Conservation (phyloP, 306 rosid species). For the Alnus rubra region DNA sequence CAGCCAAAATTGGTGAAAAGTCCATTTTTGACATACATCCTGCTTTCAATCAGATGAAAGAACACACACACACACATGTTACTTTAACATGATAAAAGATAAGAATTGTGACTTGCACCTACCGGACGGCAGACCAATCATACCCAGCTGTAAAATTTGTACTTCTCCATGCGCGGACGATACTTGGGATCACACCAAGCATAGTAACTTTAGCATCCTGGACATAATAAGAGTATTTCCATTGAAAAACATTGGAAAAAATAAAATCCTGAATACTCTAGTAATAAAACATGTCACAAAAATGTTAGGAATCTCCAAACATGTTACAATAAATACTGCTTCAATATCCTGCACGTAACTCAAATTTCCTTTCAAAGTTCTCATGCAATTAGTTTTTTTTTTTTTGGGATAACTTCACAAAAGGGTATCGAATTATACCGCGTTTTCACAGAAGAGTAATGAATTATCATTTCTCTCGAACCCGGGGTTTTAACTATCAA, state of each 20-base stretch:
- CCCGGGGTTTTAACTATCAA: no score
- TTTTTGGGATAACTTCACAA: no score
- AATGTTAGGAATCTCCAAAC: neutral
- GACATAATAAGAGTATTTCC: slow-evolving; percentile 8
- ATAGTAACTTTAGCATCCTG: slow-evolving; percentile 85
- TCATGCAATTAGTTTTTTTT: neutral
- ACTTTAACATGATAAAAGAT: slow-evolving; percentile 10
- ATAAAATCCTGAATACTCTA: neutral
- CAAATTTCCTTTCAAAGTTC: neutral
- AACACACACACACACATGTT: slow-evolving; percentile 19
- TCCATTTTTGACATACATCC: slow-evolving; percentile 4
- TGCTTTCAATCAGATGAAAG: slow-evolving; percentile 24
- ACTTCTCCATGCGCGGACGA: slow-evolving; percentile 86
- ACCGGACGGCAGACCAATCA: slow-evolving; percentile 94
- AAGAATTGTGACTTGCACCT: slow-evolving; percentile 31
- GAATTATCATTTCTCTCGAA: no score
- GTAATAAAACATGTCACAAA: neutral
- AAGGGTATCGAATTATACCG: no score
- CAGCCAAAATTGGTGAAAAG: slow-evolving; percentile 1
- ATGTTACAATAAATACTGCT: neutral
- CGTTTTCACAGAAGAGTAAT: no score
- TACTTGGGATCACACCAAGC: slow-evolving; percentile 96
- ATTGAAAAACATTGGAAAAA: neutral
- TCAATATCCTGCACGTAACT: no score
- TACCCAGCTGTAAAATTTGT: slow-evolving; percentile 61